phyloP scores from a whole-genome alignment of 176 grass and related monocot species.

The Oryza glaberrima region DNA sequence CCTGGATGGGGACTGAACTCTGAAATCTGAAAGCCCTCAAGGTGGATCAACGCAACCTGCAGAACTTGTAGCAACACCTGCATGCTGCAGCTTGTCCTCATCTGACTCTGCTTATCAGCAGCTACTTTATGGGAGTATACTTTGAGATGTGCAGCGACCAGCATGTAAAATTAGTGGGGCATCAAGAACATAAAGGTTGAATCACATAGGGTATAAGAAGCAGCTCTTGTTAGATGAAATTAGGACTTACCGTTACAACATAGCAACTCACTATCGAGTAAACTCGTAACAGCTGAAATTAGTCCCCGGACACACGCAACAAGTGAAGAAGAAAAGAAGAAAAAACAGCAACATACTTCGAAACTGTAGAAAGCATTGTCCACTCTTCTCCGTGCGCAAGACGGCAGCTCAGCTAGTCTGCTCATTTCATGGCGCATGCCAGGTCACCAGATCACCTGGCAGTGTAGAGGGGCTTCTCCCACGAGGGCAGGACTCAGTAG shows the following conservation, averaged over 20 bases:
- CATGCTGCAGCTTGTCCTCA: not conserved
- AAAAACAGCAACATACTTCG: conserved; percentile 22
- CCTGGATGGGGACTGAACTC: no score
- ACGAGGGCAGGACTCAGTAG: conserved; percentile 56
- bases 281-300: conserved; percentile 42
- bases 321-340: not conserved
- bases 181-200: conserved; percentile 29
- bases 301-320: conserved; percentile 33
- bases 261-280: conserved; percentile 50
- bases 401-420: conserved; percentile 46
- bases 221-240: conserved; percentile 50
- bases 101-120: not conserved
- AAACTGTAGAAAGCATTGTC: conserved; percentile 31
- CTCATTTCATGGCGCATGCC: conserved; percentile 42
- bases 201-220: conserved; percentile 24
- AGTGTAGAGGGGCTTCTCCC: conserved; percentile 37
- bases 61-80: not conserved
- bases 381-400: conserved; percentile 42
- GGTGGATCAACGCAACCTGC: not conserved
- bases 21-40: not conserved
- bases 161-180: not conserved
- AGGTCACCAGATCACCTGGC: conserved; percentile 15
- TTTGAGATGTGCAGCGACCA: not conserved
- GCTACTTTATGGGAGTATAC: not conserved
- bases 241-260: conserved; percentile 50